A percentile compares a stretch with the other conserved stretches of the same genome.
Evolutionary conservation across 148 eudicot species (phyloP).

Genomic region (Camellia granthamiana): DNA sequence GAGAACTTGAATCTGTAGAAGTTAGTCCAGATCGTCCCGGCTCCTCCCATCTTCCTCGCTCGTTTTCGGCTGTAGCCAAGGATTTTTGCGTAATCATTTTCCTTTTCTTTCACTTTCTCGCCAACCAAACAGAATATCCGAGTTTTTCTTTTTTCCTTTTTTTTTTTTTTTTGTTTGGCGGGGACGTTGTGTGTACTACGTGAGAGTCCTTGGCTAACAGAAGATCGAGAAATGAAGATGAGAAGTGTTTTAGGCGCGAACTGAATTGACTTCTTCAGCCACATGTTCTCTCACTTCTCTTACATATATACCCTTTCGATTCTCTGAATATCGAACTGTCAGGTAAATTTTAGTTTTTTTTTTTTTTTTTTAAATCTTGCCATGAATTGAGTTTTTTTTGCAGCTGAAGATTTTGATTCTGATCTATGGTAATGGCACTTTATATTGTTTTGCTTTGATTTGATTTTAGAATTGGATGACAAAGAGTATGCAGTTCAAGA

Average conservation of each 20-base stretch:
- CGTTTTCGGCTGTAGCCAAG: not conserved
- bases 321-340: not conserved
- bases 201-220: not conserved
- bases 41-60: not conserved
- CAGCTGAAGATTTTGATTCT: no score
- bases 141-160: not conserved
- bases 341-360: not conserved
- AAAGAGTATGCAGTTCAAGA: no score
- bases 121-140: not conserved
- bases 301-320: not conserved
- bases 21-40: slow-evolving; percentile 10
- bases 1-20: slow-evolving; percentile 5
- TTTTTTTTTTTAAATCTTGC: no score
- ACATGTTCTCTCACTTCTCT: not conserved
- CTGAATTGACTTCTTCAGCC: not conserved
- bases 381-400: no score
- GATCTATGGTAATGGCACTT: no score
- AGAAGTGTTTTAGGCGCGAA: not conserved
- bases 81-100: not conserved
- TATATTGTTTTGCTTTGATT: no score
- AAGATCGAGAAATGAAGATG: not conserved
- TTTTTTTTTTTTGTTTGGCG: not conserved
- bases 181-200: not conserved
- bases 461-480: no score
- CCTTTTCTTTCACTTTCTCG: not conserved